Evolutionary conservation across 495 filamentous ascomycete genomes (phyloP).

Genomic region (Penicillium coffeae): DNA sequence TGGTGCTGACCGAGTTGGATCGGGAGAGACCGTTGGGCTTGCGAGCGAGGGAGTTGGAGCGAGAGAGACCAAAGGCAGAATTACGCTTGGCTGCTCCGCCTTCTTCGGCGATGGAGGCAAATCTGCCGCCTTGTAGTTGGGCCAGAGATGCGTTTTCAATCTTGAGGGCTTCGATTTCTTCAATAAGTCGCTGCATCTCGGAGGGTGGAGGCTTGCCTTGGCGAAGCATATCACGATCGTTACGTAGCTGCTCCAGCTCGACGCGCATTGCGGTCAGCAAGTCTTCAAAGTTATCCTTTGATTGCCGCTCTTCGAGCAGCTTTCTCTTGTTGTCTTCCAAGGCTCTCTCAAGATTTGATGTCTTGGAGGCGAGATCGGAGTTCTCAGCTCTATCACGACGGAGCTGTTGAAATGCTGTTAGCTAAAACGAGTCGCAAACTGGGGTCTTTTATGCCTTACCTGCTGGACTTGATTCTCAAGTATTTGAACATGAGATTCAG

Average conservation of each 20-base stretch:
- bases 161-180: slow-evolving; percentile 62
- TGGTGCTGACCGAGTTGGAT: slow-evolving; percentile 59
- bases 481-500: slow-evolving; percentile 77
- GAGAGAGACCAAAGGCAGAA: slow-evolving; percentile 47
- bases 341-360: slow-evolving; percentile 69
- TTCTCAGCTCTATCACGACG: slow-evolving; percentile 42
- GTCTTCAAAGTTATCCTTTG: slow-evolving; percentile 93
- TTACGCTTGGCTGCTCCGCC: slow-evolving; percentile 24
- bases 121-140: slow-evolving; percentile 47
- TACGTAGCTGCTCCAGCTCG: slow-evolving; percentile 75
- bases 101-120: slow-evolving; percentile 61
- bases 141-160: slow-evolving; percentile 51
- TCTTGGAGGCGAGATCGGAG: slow-evolving; percentile 41
- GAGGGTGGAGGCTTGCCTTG: slow-evolving; percentile 79
- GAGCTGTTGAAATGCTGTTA: too few relatives aligned
- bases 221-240: slow-evolving; percentile 87
- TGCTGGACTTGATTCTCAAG: slow-evolving; percentile 71
- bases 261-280: slow-evolving; percentile 76
- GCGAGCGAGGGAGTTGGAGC: slow-evolving; percentile 61
- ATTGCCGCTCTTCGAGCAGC: slow-evolving; percentile 77
- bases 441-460: slow-evolving; percentile 26
- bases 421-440: too few relatives aligned
- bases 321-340: slow-evolving; percentile 79
- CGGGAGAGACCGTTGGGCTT: slow-evolving; percentile 41
- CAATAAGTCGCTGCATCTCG: slow-evolving; percentile 65